These are phyloP conservation scores for Pseudofabraea citricarpa DNA, from an alignment of 2,329 filamentous ascomycete genomes.

Conservation along the genomic window DNA sequence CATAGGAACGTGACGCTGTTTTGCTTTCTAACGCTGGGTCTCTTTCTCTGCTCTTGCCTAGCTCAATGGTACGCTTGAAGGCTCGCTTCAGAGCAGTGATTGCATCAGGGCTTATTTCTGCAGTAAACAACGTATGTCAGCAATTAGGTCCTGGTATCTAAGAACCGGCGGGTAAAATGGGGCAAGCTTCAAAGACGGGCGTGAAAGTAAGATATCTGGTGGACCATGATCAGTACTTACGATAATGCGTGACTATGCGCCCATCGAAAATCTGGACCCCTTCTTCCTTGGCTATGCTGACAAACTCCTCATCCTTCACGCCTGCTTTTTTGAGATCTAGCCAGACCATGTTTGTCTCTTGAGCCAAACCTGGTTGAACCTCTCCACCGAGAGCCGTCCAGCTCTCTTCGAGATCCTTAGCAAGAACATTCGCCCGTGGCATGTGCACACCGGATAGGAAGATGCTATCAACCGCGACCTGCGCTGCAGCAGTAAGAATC, in stretches of 20 bases:
- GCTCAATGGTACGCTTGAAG: too few relatives aligned
- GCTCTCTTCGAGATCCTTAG: not conserved
- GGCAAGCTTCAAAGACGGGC: too few relatives aligned
- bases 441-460: not conserved
- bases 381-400: not conserved
- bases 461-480: conserved; percentile 58
- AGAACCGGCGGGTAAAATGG: too few relatives aligned
- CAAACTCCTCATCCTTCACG: not conserved
- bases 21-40: too few relatives aligned
- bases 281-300: not conserved
- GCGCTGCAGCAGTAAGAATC: conserved; percentile 66
- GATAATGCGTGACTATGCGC: not conserved
- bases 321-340: not conserved
- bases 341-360: not conserved
- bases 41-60: too few relatives aligned
- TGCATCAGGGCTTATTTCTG: too few relatives aligned
- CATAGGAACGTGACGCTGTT: too few relatives aligned
- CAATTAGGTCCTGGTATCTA: too few relatives aligned
- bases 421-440: not conserved
- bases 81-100: too few relatives aligned
- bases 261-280: not conserved
- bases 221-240: too few relatives aligned
- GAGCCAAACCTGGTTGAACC: not conserved
- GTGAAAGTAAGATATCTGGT: too few relatives aligned
- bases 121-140: too few relatives aligned